A percentile compares a stretch with the other conserved stretches of the same genome.
Conservation (phyloP, 2,329 filamentous ascomycete species). For the Hirsutella thompsonii region DNA sequence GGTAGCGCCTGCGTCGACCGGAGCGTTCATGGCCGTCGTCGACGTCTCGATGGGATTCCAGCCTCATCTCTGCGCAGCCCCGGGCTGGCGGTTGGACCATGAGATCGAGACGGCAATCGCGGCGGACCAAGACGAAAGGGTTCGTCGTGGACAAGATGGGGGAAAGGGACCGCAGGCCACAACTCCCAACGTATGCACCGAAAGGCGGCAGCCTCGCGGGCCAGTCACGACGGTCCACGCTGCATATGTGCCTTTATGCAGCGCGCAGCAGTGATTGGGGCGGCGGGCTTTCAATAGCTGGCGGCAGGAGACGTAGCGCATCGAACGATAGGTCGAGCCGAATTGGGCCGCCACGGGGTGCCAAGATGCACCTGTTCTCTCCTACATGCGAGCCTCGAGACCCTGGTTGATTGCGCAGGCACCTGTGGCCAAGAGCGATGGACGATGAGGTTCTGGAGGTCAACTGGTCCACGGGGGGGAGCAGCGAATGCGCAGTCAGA, state of each 20-base stretch:
- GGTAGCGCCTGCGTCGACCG: slow-evolving; percentile 14
- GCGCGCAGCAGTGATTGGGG: slow-evolving; percentile 8
- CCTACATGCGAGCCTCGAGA: background rate
- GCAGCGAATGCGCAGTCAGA: too few relatives aligned
- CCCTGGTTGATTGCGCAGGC: background rate
- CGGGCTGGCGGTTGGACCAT: slow-evolving; percentile 12
- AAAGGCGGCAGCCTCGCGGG: slow-evolving; percentile 5
- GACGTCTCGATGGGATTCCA: slow-evolving; percentile 16
- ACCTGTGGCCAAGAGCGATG: too few relatives aligned
- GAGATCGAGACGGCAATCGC: slow-evolving; percentile 5
- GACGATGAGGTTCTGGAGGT: too few relatives aligned
- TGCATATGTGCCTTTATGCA: slow-evolving; percentile 8
- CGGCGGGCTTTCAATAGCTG: background rate
- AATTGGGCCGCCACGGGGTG: slow-evolving; percentile 1
- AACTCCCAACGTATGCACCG: background rate
- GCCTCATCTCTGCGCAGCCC: slow-evolving; percentile 17
- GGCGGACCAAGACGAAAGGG: too few relatives aligned
- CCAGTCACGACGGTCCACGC: slow-evolving; percentile 13
- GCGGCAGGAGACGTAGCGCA: background rate
- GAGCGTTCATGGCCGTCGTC: slow-evolving; percentile 13
- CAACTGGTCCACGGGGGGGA: too few relatives aligned
- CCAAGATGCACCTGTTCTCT: too few relatives aligned
- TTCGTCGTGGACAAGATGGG: too few relatives aligned
- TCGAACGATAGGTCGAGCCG: slow-evolving; percentile 1
- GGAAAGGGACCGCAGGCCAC: background rate